Evolutionary conservation across 768 basidiomycete species (phyloP).

Genomic region (Suillus spraguei): DNA sequence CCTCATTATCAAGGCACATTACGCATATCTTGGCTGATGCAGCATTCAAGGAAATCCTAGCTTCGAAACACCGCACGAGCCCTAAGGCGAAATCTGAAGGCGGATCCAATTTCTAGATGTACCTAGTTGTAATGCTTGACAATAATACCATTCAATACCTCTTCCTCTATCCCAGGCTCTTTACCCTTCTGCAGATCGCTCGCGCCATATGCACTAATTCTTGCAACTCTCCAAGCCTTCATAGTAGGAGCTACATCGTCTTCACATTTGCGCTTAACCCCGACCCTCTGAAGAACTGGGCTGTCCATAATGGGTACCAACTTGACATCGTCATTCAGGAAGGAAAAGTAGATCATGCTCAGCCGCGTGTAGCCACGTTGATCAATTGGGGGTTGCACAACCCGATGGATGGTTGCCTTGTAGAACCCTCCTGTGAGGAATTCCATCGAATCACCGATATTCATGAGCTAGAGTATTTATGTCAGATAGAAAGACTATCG

Average conservation of each 20-base stretch:
- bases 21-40: background rate
- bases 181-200: constrained; percentile 41
- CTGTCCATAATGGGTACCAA: constrained; percentile 49
- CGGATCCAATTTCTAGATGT: background rate
- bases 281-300: constrained; percentile 48
- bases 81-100: background rate
- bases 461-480: constrained; percentile 46
- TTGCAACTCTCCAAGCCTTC: constrained; percentile 52
- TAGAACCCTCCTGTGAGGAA: constrained; percentile 65
- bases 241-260: constrained; percentile 50
- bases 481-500: background rate
- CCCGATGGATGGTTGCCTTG: constrained; percentile 61
- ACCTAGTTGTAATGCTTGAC: constrained; percentile 58
- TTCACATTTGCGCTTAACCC: constrained; percentile 39
- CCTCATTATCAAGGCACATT: background rate
- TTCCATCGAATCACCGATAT: constrained; percentile 60
- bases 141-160: constrained; percentile 55
- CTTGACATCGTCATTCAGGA: constrained; percentile 50
- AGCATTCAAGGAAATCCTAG: too few relatives aligned
- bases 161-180: constrained; percentile 54
- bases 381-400: constrained; percentile 59
- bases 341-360: constrained; percentile 59
- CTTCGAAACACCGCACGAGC: background rate
- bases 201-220: constrained; percentile 55
- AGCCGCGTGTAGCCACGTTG: constrained; percentile 53